These are phyloP conservation scores for Sporopachydermia cereana DNA, from an alignment of 1,139 yeast species.

Conservation along the genomic window DNA sequence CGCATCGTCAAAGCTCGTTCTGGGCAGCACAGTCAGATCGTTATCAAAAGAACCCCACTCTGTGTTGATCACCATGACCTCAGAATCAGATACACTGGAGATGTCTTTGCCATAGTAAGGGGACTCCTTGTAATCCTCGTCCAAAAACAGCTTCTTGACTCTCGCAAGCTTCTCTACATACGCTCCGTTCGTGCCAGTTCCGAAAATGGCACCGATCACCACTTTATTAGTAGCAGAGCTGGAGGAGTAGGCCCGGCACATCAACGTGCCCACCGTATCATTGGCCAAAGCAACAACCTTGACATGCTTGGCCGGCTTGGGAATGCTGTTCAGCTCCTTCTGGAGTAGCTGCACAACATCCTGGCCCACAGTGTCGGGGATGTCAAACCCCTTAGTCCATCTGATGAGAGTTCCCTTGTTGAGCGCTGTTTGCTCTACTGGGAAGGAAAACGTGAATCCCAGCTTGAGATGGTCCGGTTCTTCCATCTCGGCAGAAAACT, in stretches of 20 bases:
- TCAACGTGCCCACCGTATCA: conserved; percentile 87
- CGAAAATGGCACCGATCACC: conserved; percentile 79
- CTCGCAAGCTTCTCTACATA: conserved; percentile 64
- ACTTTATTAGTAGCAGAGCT: conserved; percentile 43
- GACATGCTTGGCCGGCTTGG: conserved; percentile 39
- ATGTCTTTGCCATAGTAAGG: background rate
- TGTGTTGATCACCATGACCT: conserved; percentile 82
- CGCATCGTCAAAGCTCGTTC: conserved; percentile 56
- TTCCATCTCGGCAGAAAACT: conserved; percentile 18
- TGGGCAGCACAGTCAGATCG: conserved; percentile 56
- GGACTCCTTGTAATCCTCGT: conserved; percentile 26
- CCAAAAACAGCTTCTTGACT: conserved; percentile 52
- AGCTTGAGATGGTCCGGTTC: conserved; percentile 39
- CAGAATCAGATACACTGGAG: conserved; percentile 30
- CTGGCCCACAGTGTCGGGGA: conserved; percentile 70
- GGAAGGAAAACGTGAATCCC: conserved; percentile 91
- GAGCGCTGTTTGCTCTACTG: conserved; percentile 74
- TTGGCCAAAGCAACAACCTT: conserved; percentile 81
- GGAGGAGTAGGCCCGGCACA: conserved; percentile 72
- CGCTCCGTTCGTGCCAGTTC: conserved; percentile 96
- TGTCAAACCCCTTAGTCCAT: conserved; percentile 92
- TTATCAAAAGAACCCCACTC: conserved; percentile 98
- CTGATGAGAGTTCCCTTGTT: conserved; percentile 70
- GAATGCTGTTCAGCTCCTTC: conserved; percentile 44
- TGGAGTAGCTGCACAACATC: conserved; percentile 73